Conservation (phyloP, 441 rosid species). For the Eutrema salsugineum region DNA sequence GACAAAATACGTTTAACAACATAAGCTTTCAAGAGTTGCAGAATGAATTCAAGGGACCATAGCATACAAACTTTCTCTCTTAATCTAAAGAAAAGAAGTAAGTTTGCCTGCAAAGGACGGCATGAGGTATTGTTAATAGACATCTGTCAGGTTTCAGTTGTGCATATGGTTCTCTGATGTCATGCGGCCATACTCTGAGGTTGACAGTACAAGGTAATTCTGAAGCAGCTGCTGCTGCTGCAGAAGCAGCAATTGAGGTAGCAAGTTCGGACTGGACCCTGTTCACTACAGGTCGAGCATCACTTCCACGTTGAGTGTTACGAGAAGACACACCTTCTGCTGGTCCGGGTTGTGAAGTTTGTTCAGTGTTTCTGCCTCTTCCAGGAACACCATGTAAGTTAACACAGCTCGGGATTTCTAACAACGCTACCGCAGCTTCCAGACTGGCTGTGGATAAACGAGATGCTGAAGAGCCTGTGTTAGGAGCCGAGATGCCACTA, state of each 20-base stretch:
- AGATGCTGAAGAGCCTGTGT: conserved; percentile 36
- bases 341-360: conserved; percentile 40
- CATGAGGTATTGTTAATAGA: conserved; percentile 77
- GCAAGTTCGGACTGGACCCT: conserved; percentile 76
- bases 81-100: background rate
- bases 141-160: conserved; percentile 51
- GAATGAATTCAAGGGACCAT: background rate
- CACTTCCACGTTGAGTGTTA: conserved; percentile 31
- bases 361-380: conserved; percentile 43
- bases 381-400: conserved; percentile 45
- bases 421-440: conserved; percentile 46
- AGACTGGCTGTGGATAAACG: conserved; percentile 30
- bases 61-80: background rate
- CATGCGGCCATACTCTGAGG: conserved; percentile 76
- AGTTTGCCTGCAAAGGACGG: conserved; percentile 82
- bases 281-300: conserved; percentile 49
- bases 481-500: conserved; percentile 36
- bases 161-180: conserved; percentile 58
- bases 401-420: conserved; percentile 41
- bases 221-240: conserved; percentile 65
- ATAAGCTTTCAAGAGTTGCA: background rate
- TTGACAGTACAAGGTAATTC: conserved; percentile 91
- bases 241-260: conserved; percentile 62
- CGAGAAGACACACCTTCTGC: conserved; percentile 13
- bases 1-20: no score